Evolutionary conservation across 2,329 filamentous ascomycete species (phyloP).

Genomic region (Xylogone sp.): DNA sequence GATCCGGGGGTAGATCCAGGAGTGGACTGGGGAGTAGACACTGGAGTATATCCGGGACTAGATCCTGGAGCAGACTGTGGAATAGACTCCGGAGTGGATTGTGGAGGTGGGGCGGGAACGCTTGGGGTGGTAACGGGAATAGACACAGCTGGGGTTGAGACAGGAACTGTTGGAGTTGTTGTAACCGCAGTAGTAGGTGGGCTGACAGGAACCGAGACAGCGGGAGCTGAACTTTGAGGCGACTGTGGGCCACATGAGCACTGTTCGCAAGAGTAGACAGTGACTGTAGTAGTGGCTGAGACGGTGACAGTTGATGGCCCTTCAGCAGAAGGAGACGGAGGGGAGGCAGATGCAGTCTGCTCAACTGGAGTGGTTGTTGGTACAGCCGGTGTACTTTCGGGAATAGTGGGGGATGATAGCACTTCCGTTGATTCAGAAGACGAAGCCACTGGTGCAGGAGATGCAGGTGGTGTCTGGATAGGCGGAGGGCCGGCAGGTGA

Average conservation of each 20-base stretch:
- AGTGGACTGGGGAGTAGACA: too few species aligned
- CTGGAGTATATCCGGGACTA: too few species aligned
- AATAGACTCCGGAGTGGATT: constrained; percentile 1
- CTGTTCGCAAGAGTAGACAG: constrained; percentile 7
- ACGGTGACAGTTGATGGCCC: neutral
- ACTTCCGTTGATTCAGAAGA: too few species aligned
- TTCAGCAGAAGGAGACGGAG: neutral
- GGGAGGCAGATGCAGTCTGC: neutral
- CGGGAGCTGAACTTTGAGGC: neutral
- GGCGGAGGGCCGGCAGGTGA: neutral
- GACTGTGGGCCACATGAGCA: neutral
- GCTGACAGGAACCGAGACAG: neutral
- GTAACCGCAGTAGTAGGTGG: neutral
- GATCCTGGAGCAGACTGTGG: neutral
- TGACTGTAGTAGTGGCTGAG: constrained; percentile 4
- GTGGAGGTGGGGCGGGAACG: neutral
- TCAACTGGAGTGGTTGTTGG: neutral
- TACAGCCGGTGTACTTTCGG: neutral
- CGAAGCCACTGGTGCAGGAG: too few species aligned
- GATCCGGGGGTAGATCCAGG: too few species aligned
- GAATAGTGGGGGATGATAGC: too few species aligned
- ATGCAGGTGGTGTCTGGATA: too few species aligned
- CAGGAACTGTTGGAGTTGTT: neutral
- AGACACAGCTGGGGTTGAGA: constrained; percentile 3
- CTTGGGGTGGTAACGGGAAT: too few species aligned